These are phyloP conservation scores for Parietaria judaica DNA, from an alignment of 306 rosid species.

Conservation along the genomic window DNA sequence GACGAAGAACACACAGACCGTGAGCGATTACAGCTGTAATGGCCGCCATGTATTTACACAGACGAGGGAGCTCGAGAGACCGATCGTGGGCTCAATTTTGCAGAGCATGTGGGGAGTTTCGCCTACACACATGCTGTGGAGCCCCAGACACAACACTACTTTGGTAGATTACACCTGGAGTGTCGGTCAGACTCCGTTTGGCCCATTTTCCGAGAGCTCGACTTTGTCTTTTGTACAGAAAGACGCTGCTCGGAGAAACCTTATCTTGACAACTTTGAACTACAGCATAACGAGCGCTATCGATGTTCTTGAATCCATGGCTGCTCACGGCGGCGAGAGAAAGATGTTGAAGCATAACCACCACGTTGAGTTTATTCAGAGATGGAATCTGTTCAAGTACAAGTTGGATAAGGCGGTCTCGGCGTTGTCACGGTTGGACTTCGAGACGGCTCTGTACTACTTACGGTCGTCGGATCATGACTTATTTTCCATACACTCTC, in stretches of 20 bases:
- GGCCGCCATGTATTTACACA: constrained; percentile 70
- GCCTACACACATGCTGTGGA: constrained; percentile 83
- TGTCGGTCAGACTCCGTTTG: constrained; percentile 90
- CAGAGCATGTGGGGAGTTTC: constrained; percentile 99
- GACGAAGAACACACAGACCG: constrained; percentile 75
- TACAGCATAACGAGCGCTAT: constrained; percentile 53
- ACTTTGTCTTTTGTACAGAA: constrained; percentile 83
- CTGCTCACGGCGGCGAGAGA: constrained; percentile 74
- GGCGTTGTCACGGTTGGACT: constrained; percentile 75
- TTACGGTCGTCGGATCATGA: constrained; percentile 85
- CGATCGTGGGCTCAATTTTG: constrained; percentile 80
- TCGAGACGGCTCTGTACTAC: constrained; percentile 75
- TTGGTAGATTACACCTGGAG: constrained; percentile 96
- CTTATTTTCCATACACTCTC: constrained; percentile 72
- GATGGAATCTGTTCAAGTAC: constrained; percentile 81
- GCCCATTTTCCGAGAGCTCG: constrained; percentile 71
- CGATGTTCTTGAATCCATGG: constrained; percentile 60
- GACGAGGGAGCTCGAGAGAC: constrained; percentile 73
- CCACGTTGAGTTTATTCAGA: constrained; percentile 57
- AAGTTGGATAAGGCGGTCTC: constrained; percentile 90
- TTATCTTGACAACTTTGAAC: constrained; percentile 71
- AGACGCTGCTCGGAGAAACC: constrained; percentile 86
- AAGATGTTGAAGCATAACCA: constrained; percentile 67
- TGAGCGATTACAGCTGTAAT: constrained; percentile 90
- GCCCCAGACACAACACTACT: constrained; percentile 74